A percentile compares a stretch with the other conserved stretches of the same genome.
Evolutionary conservation across 495 filamentous ascomycete genomes (phyloP).

Genomic region (Penicillium pulvis): DNA sequence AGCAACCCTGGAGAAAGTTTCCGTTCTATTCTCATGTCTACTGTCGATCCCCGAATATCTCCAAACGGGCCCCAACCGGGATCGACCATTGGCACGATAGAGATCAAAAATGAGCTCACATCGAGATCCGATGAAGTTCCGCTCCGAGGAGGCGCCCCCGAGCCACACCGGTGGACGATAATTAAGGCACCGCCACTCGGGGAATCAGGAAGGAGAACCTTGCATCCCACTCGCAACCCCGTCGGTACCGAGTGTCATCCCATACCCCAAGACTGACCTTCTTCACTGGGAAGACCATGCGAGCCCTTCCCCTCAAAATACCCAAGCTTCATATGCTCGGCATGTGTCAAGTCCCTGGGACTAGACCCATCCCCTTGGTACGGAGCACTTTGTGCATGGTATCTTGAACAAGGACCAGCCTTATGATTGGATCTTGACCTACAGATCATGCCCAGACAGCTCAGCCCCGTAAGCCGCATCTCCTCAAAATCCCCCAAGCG

Average conservation of each 20-base stretch:
- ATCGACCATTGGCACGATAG: neutral
- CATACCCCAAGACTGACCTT: neutral
- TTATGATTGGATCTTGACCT: neutral
- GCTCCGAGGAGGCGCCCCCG: neutral
- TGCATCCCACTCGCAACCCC: neutral
- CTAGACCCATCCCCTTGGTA: neutral
- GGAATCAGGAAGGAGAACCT: neutral
- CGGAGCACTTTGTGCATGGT: too few relatives aligned
- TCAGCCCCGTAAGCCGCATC: constrained; percentile 5
- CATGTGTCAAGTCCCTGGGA: neutral
- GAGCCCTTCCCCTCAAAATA: too few relatives aligned
- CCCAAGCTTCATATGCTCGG: neutral
- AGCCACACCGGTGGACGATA: neutral
- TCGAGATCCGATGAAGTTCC: neutral
- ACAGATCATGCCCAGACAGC: neutral
- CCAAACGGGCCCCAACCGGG: neutral
- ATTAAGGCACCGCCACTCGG: constrained; percentile 1
- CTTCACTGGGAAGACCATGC: neutral
- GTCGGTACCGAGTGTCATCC: neutral
- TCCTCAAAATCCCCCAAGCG: neutral
- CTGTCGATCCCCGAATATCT: neutral
- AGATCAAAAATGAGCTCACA: constrained; percentile 2
- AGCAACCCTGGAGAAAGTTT: neutral
- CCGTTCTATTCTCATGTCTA: neutral
- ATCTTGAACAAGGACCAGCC: neutral